Base-by-base conservation (phyloP, 768 basidiomycete genomes). In the Dictyophora rubrovolvata region DNA sequence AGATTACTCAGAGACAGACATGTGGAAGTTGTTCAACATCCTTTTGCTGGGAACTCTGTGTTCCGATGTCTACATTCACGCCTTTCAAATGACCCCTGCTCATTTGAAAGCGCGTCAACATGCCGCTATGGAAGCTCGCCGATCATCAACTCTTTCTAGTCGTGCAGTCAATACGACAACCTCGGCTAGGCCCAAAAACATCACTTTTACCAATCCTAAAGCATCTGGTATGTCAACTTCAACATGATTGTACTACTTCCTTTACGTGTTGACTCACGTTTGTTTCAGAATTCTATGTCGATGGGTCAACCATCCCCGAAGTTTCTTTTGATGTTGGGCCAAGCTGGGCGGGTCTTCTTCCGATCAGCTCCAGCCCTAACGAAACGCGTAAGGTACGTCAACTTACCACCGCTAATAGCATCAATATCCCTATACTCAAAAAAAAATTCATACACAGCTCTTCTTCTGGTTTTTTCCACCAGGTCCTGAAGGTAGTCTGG, bases 401-500 rank as follows among this genome's bases (percentile, higher is more conserved):
- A n/a, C n/a, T n/a, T n/a, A n/a, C 61, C 61, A 35, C 21, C 34
- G 12, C 33, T 28, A 42, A 34, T 23, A 16, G 17, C 56, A 12
- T 20, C 28, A 17, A 17, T 53, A 33, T n/a, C n/a, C n/a, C 58
- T 35, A 28, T 20, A n/a, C 46, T 28, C 28, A n/a, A n/a, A n/a
- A n/a, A n/a, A n/a, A n/a, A n/a, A n/a, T n/a, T n/a, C 28, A 28
- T 28, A 7, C 4, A 28, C 56, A 89, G 85, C 77, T 88, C 16
- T 89, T 85, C 74, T 89, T 89, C 72, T 89, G 87, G 87, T 85
- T 87, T 71, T 89, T 87, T 74, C 87, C 87, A 56, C 85, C 87
- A 1, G 86, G 85, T 3, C 84, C 85, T 0, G 72, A 81, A 63
- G 87, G 86, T 18, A 85, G 82, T 63, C 66, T 79, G 4, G 85